A percentile compares a stretch with the other conserved stretches of the same genome.
Evolutionary conservation across 108 stramenopile genomes (phyloP).

Genomic region (Nitzschia putrida): DNA sequence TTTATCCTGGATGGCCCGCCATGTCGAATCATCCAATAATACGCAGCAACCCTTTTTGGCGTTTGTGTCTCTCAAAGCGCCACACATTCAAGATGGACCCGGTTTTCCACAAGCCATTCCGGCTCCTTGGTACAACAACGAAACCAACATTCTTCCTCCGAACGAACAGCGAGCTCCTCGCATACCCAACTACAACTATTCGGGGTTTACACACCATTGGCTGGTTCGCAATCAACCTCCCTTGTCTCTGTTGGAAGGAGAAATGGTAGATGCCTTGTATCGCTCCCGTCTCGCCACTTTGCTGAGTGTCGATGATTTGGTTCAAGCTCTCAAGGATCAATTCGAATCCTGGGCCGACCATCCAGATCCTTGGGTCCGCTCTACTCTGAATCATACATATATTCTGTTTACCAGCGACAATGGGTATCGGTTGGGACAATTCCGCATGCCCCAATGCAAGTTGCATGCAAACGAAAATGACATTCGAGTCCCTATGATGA

Average conservation of each 20-base stretch:
- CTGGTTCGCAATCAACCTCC: constrained; percentile 31
- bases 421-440: constrained; percentile 57
- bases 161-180: constrained; percentile 33
- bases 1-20: constrained; percentile 38
- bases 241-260: constrained; percentile 16
- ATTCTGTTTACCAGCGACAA: constrained; percentile 56
- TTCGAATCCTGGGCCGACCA: not conserved
- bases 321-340: constrained; percentile 30
- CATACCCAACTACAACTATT: constrained; percentile 53
- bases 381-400: constrained; percentile 41
- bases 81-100: constrained; percentile 45
- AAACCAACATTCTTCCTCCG: too few relatives aligned
- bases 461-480: constrained; percentile 49
- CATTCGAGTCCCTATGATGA: constrained; percentile 50
- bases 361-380: not conserved
- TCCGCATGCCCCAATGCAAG: constrained; percentile 44
- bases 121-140: constrained; percentile 46
- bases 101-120: constrained; percentile 45
- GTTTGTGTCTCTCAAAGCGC: constrained; percentile 46
- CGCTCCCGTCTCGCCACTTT: constrained; percentile 36
- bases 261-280: constrained; percentile 39
- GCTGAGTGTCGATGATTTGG: constrained; percentile 49
- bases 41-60: constrained; percentile 43
- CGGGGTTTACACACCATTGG: constrained; percentile 34
- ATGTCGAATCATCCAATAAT: constrained; percentile 15